phyloP scores from a whole-genome alignment of 176 grass and related monocot species.

The Triticum dicoccoides region DNA sequence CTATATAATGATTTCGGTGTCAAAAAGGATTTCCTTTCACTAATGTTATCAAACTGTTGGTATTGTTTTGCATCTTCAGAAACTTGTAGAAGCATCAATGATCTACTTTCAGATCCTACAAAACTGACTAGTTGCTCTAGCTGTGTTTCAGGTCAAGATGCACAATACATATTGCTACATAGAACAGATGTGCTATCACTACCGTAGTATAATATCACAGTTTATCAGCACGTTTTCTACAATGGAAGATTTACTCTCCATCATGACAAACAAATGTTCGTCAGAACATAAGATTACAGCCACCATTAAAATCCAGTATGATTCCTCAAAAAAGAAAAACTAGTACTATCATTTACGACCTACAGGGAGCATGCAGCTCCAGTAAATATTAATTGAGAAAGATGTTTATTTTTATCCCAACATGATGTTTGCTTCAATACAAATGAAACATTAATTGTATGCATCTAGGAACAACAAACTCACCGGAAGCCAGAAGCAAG shows the following conservation, averaged over 20 bases:
- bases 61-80: neutral
- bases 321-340: neutral
- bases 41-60: neutral
- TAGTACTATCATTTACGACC: neutral
- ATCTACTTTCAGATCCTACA: neutral
- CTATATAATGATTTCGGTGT: neutral
- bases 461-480: constrained; percentile 23
- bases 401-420: neutral
- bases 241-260: neutral
- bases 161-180: neutral
- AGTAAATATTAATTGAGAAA: neutral
- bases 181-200: neutral
- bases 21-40: neutral
- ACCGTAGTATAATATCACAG: neutral
- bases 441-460: constrained; percentile 8
- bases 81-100: constrained; percentile 14
- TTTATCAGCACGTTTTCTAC: neutral
- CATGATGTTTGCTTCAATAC: constrained; percentile 1
- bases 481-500: constrained; percentile 66
- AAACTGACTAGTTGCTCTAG: neutral
- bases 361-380: neutral
- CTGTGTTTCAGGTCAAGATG: neutral
- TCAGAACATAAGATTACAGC: neutral
- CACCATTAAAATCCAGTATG: neutral
- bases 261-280: neutral